Evolutionary conservation across 257 asterid species (phyloP).

Genomic region (Fraxinus cuspidata): DNA sequence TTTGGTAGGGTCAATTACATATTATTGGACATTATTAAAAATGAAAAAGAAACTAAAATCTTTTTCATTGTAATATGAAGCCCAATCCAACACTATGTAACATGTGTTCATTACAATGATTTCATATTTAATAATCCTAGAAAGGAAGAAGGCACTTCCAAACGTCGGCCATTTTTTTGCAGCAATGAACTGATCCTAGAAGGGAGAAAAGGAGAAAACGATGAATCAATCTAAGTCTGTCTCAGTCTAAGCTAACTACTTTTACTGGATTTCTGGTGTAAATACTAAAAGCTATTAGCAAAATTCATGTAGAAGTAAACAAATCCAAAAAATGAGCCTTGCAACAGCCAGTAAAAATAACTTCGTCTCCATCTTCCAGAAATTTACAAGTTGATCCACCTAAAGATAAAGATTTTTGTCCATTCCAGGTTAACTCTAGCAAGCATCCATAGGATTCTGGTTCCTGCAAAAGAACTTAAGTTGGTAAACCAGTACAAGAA

Average conservation of each 20-base stretch:
- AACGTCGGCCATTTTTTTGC: too few relatives aligned
- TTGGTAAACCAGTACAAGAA: constrained; percentile 3
- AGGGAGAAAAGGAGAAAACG: not conserved
- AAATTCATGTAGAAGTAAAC: not conserved
- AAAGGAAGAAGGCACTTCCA: not conserved
- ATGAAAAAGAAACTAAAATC: not conserved
- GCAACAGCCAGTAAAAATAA: constrained; percentile 72
- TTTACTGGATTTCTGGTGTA: not conserved
- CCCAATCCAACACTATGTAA: not conserved
- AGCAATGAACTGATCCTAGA: too few relatives aligned
- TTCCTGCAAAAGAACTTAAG: constrained; percentile 48
- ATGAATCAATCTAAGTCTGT: not conserved
- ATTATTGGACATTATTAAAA: not conserved
- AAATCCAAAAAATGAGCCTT: constrained; percentile 50
- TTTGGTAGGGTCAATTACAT: not conserved
- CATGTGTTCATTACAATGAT: not conserved
- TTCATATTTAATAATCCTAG: not conserved
- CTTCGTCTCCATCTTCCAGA: constrained; percentile 92
- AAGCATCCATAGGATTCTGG: constrained; percentile 87
- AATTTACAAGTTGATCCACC: constrained; percentile 68
- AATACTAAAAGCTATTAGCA: not conserved
- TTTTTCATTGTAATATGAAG: not conserved
- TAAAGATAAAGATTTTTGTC: constrained; percentile 64
- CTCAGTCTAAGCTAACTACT: not conserved
- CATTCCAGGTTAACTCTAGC: constrained; percentile 97